Percentiles rank a stretch among this genome's conserved stretches.
These are phyloP conservation scores for Betula pendula DNA, from an alignment of 306 rosid genomes.

Conservation along the genomic window DNA sequence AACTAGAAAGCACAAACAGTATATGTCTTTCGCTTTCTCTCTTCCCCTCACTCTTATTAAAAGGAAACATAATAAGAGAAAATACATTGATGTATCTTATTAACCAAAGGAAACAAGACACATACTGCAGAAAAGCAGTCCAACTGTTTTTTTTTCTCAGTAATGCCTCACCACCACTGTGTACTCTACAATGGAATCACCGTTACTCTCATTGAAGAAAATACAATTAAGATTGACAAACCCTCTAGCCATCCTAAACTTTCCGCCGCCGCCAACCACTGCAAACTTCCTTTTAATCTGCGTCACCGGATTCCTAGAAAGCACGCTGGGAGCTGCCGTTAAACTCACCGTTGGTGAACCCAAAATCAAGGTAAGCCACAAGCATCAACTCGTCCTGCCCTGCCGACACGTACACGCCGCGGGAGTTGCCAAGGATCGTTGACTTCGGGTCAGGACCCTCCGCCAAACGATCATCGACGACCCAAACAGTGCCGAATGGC, in stretches of 20 bases:
- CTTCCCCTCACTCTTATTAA: no score
- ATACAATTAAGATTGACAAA: constrained; percentile 17
- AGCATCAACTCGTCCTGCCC: background rate
- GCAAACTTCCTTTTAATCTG: constrained; percentile 29
- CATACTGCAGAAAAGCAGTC: no score
- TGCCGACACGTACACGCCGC: background rate
- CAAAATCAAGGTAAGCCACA: constrained; percentile 21
- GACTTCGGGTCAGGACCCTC: constrained; percentile 2
- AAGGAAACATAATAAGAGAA: no score
- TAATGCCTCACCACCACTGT: background rate
- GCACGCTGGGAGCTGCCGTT: constrained; percentile 29
- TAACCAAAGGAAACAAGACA: no score
- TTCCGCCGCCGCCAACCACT: constrained; percentile 35
- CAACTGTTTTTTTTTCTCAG: background rate
- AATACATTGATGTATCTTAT: no score
- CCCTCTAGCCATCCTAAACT: constrained; percentile 34
- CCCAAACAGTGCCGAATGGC: constrained; percentile 9
- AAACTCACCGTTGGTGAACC: constrained; percentile 17
- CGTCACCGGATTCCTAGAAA: constrained; percentile 33
- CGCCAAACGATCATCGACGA: constrained; percentile 2
- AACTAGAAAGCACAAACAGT: no score
- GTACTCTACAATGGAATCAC: constrained; percentile 34
- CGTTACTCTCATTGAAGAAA: constrained; percentile 19
- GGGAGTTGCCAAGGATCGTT: background rate
- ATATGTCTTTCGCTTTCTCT: no score